phyloP scores from a whole-genome alignment of 495 filamentous ascomycete species.

The Parathielavia appendiculata region DNA sequence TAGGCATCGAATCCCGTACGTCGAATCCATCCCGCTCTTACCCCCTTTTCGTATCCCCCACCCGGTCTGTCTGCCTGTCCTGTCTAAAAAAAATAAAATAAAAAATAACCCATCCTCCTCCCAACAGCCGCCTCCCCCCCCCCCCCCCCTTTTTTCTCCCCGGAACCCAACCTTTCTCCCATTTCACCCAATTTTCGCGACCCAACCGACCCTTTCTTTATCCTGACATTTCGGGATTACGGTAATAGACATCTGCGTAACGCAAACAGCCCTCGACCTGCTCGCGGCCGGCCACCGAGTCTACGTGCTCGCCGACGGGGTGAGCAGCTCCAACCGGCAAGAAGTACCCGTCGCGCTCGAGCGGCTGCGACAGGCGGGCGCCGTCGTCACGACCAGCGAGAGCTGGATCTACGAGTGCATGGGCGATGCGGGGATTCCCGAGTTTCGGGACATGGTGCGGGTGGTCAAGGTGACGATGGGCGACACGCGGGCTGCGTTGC shows the following conservation, averaged over 20 bases:
- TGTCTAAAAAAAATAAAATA: too few species aligned
- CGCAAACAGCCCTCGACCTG: constrained; percentile 84
- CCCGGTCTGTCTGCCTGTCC: too few species aligned
- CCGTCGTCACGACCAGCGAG: constrained; percentile 81
- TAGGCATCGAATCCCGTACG: constrained; percentile 74
- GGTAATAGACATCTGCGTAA: constrained; percentile 70
- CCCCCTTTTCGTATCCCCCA: too few species aligned
- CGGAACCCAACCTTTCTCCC: too few species aligned
- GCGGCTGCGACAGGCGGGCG: constrained; percentile 69
- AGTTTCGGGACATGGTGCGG: constrained; percentile 68
- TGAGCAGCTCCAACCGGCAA: constrained; percentile 75
- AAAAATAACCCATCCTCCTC: too few species aligned
- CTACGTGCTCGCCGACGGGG: constrained; percentile 86
- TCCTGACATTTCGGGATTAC: too few species aligned
- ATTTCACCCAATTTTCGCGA: too few species aligned
- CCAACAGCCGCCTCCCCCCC: too few species aligned
- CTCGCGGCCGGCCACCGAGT: constrained; percentile 69
- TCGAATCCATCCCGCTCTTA: too few species aligned
- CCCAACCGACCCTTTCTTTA: too few species aligned
- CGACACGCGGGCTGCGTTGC: constrained; percentile 59
- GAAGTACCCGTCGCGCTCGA: constrained; percentile 77
- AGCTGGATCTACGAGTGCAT: constrained; percentile 88
- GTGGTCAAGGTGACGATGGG: constrained; percentile 73
- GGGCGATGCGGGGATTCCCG: constrained; percentile 71
- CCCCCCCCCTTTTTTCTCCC: too few species aligned